These are phyloP conservation scores for Sinapis alba DNA, from an alignment of 441 rosid genomes.

Conservation along the genomic window DNA sequence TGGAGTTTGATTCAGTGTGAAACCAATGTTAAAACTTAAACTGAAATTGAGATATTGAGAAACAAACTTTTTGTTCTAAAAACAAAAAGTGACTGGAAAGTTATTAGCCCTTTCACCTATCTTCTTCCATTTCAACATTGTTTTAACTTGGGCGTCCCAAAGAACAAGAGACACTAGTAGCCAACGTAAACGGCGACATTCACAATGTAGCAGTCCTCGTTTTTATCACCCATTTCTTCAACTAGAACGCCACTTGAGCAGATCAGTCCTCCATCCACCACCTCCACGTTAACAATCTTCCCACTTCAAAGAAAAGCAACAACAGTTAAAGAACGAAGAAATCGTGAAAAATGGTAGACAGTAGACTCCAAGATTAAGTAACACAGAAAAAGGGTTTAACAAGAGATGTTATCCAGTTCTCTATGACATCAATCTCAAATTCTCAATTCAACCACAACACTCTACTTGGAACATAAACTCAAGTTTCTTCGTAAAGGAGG, in stretches of 20 bases:
- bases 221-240: constrained; percentile 96
- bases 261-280: constrained; percentile 88
- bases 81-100: neutral
- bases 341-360: neutral
- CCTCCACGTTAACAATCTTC: constrained; percentile 69
- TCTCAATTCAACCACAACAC: too few species aligned
- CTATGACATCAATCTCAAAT: too few species aligned
- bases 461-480: neutral
- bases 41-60: neutral
- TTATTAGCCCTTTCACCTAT: neutral
- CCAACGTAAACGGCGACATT: constrained; percentile 91
- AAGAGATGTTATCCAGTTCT: neutral
- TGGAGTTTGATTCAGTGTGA: neutral
- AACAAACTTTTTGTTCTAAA: neutral
- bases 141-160: neutral
- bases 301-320: constrained; percentile 50
- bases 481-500: neutral
- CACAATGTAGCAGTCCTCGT: constrained; percentile 86
- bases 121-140: neutral
- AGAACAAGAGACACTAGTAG: constrained; percentile 49
- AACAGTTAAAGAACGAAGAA: neutral
- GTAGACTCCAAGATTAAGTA: neutral
- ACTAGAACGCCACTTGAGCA: constrained; percentile 92
- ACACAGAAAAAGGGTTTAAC: neutral
- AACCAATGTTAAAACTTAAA: too few species aligned